These are phyloP conservation scores for Phoenix roebelenii DNA, from an alignment of 176 grass and related monocot genomes.

Conservation along the genomic window DNA sequence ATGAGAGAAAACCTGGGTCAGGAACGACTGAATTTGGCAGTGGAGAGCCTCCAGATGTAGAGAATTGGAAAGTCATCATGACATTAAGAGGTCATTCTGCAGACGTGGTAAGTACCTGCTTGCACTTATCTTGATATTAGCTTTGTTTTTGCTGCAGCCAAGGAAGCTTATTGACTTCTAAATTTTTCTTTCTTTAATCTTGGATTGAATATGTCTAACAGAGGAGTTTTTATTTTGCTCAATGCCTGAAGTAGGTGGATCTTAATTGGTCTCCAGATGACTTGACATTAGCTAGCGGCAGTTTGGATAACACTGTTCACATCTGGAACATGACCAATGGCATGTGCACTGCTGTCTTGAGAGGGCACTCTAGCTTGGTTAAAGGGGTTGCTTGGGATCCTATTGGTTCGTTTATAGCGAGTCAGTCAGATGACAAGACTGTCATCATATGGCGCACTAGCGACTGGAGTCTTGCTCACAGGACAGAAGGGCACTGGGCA, in stretches of 20 bases:
- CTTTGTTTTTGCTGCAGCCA: no score
- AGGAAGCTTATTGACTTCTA: not conserved
- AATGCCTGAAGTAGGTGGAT: slow-evolving; percentile 79
- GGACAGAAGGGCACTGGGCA: slow-evolving; percentile 89
- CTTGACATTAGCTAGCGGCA: slow-evolving; percentile 74
- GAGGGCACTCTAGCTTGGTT: slow-evolving; percentile 92
- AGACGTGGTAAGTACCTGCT: slow-evolving; percentile 74
- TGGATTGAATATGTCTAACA: not conserved
- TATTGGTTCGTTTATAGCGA: slow-evolving; percentile 94
- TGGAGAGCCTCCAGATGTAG: slow-evolving; percentile 82
- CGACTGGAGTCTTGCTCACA: slow-evolving; percentile 94
- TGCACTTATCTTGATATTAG: not conserved
- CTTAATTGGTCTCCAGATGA: slow-evolving; percentile 99
- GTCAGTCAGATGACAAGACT: slow-evolving; percentile 92
- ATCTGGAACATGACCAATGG: slow-evolving; percentile 88
- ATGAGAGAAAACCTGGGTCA: slow-evolving; percentile 87
- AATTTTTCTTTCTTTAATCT: slow-evolving; percentile 14
- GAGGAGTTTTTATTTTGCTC: slow-evolving; percentile 2
- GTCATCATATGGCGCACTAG: slow-evolving; percentile 97
- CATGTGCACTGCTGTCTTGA: slow-evolving; percentile 88
- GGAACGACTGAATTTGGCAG: slow-evolving; percentile 94
- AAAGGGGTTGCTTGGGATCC: slow-evolving; percentile 99
- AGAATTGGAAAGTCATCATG: slow-evolving; percentile 98
- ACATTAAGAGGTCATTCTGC: slow-evolving; percentile 95
- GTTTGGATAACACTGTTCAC: slow-evolving; percentile 92